phyloP scores from a whole-genome alignment of 371 early-diverging fungal species.

The Actinomortierella ambigua region DNA sequence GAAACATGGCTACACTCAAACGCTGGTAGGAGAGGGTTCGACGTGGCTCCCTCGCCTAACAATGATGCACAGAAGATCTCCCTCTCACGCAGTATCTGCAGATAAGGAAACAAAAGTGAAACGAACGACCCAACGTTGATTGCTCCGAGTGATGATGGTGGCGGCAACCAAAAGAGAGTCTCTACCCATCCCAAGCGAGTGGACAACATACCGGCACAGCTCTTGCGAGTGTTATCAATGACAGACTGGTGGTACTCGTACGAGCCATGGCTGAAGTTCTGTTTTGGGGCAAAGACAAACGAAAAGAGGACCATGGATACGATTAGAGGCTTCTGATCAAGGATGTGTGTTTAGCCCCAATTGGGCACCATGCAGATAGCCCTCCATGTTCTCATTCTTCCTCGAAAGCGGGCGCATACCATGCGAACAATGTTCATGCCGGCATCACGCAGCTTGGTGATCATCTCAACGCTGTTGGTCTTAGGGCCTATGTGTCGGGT shows the following conservation, averaged over 20 bases:
- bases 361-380: background rate
- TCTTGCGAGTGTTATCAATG: slow-evolving; percentile 78
- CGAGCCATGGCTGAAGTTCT: slow-evolving; percentile 94
- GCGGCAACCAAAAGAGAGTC: too few relatives aligned
- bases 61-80: too few relatives aligned
- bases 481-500: slow-evolving; percentile 81
- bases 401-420: slow-evolving; percentile 37
- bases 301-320: background rate
- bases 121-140: background rate
- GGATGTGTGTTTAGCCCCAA: background rate
- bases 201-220: slow-evolving; percentile 32
- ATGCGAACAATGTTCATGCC: slow-evolving; percentile 97
- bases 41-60: too few relatives aligned
- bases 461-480: slow-evolving; percentile 84
- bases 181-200: too few relatives aligned
- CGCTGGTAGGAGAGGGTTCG: too few relatives aligned
- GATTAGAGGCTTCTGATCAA: background rate
- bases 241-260: slow-evolving; percentile 94
- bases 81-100: background rate
- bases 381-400: too few relatives aligned
- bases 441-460: slow-evolving; percentile 84
- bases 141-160: too few relatives aligned
- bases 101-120: background rate
- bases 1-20: too few relatives aligned
- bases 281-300: background rate